Evolutionary conservation across 163 green algal genomes (phyloP), one percentile per base, ranked within the genome.

Genomic region (Coccomyxa subellipsoidea): DNA sequence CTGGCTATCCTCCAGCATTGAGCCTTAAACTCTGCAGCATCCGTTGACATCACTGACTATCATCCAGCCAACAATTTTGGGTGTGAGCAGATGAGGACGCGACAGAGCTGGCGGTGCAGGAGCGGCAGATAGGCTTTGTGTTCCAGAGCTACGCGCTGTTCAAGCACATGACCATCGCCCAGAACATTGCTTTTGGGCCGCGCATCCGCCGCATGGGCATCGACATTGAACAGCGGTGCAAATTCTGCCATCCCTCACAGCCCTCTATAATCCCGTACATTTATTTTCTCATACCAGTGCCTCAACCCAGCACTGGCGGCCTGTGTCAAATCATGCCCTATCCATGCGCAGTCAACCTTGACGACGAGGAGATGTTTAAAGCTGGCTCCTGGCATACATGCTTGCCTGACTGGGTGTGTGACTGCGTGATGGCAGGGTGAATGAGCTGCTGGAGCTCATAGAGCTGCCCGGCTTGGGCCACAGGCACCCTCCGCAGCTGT

Each of bases 71-170:
- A 72, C 39, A 25, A n/a, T 40, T 1, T 69, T 18, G 15, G 23
- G 32, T 21, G 12, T 36, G 10, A 70, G 12, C 80, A 88, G 87
- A 84, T 47, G 53, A 81, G 47, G 89, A 94, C 80, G 85, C 91
- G n/a, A 93, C 90, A 29, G 29, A 81, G 12, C 6, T 81, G 2
- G 66, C 77, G 27, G 84, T 91, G 35, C 88, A 92, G 80, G 83
- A 92, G 35, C 82, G 91, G 37, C 84, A 93, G 80, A 87, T 97
- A 36, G 94, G 94, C 37, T 93, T 97, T 73, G 91, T 96, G 38
- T 97, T 97, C 84, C 93, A 97, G 84, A 91, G 82, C 80, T 97
- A 96, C 77, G 94, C 94, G 9, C 87, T 97, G n/a, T 97, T 97
- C 90, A 94, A 92, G 39, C 93, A 97, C 87, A 96, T 95, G 90